Base-by-base conservation (phyloP, 2,329 filamentous ascomycete species). In the Curvularia sp. region DNA sequence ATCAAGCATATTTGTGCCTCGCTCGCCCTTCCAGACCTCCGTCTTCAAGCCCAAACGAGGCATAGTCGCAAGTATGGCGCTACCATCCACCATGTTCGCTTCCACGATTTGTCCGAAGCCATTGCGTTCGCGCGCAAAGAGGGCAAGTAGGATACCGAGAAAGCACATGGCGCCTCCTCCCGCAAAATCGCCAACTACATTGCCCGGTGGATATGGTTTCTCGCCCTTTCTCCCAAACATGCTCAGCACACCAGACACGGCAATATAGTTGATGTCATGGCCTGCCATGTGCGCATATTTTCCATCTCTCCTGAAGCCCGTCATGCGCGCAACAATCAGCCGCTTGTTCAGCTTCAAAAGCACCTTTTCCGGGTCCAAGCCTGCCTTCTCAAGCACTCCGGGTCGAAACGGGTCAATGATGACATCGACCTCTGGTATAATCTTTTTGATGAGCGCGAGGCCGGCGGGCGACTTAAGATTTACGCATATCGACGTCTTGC, bases 181-280 rank as follows among this genome's bases (percentile, higher is more conserved):
- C 0, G 91, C 95, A 66, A 98, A 98, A 75, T 98, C 94, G 0
- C 87, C 94, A 1, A 98, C 80, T 18, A 98, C 83, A 71, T 98
- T 98, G 5, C 82, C 86, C 0, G 95, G 95, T 18, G 93, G 84
- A 60, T 89, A 88, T 1, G 94, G 94, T 64, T 86, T 87, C 71
- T 89, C 85, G 15, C 82, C 84, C 27, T 81, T 80, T 0, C 90
- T 82, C 0, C 94, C 94, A 3, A 98, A 84, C 78, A 97, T 82
- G 0, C 84, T 84, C 27, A 98, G 79, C 1, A 90, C 89, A 0
- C 94, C 94, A 0, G 89, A 90, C 0, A 97, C 91, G 48, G 93
- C 92, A 41, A 98, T 89, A 78, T 98, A 98, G 74, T 98, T 97
- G 76, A 97, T 97, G 75, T 97, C 93, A 74, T 97, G 93, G 5